Base-by-base conservation (phyloP, 2,329 filamentous ascomycete genomes). In the Neurospora sp. region DNA sequence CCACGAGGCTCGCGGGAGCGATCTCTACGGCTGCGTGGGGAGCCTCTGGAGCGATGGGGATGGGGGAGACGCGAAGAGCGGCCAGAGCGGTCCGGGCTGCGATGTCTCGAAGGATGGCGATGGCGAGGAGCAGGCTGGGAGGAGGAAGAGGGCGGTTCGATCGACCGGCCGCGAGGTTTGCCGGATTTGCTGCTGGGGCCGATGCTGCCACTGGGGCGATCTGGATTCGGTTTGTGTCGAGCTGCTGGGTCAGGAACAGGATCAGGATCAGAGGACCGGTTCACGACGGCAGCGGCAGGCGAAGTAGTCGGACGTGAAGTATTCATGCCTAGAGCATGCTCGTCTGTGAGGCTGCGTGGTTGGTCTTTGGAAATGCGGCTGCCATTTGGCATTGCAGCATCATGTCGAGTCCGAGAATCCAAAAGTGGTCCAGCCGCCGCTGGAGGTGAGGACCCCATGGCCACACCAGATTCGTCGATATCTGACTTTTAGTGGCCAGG, bases 381-480 rank as follows among this genome's bases (percentile, higher is more conserved):
- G 78, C 82, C 80, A 78, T 81, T 78, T 79, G 79, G 79, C 79
- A 82, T 80, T 73, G 79, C 78, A 79, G 76, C 79, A 70, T 71
- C 70, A 80, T 82, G 76, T 77, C 78, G 79, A 75, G 75, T 74
- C 74, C 71, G 74, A 74, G 72, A 69, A 67, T 69, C 62, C n/a
- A 40, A 52, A 52, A 52, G 46, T 52, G 46, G 43, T 52, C n/a
- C 43, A 23, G 43, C 43, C 52, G 43, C 43, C 52, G 43, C 28
- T 46, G 33, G 36, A 71, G 73, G 69, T 74, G 74, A 72, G 66
- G 73, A 73, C 72, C 73, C 75, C 75, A 76, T 77, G 62, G 75
- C 74, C 67, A 74, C 72, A 74, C 72, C 72, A 73, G 73, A 72
- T 71, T 75, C 76, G 75, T 70, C 62, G 67, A 73, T 68, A 74